These are phyloP conservation scores for Monotropa hypopitys DNA, from an alignment of 179 eudicot species.

Conservation along the genomic window DNA sequence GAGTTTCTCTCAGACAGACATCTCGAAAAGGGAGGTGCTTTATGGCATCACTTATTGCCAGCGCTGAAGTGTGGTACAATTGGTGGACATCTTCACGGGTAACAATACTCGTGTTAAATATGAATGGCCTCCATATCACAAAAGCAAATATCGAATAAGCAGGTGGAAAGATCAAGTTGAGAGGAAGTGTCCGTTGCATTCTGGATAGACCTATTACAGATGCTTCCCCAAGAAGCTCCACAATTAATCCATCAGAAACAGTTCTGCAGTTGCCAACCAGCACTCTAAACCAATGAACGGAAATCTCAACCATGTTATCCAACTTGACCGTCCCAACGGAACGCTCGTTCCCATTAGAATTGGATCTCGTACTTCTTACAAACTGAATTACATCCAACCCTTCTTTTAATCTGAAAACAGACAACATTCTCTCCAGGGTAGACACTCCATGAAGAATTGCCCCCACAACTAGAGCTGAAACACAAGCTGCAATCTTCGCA, in stretches of 20 bases:
- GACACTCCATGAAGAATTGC: conserved; percentile 87
- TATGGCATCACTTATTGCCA: conserved; percentile 58
- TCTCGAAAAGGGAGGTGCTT: conserved; percentile 93
- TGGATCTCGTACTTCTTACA: conserved; percentile 60
- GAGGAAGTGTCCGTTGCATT: conserved; percentile 84
- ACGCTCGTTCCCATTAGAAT: conserved; percentile 75
- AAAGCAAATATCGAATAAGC: conserved; percentile 88
- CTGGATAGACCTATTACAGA: conserved; percentile 72
- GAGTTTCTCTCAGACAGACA: conserved; percentile 65
- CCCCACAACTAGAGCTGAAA: conserved; percentile 76
- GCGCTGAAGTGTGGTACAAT: conserved; percentile 45
- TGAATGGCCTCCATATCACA: conserved; percentile 68
- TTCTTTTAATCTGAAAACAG: conserved; percentile 75
- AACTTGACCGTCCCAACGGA: conserved; percentile 43
- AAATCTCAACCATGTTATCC: conserved; percentile 65
- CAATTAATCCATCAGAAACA: conserved; percentile 72
- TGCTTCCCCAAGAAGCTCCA: conserved; percentile 88
- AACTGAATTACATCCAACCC: conserved; percentile 76
- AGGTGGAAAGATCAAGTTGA: conserved; percentile 70
- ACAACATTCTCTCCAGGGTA: conserved; percentile 85
- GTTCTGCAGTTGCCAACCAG: conserved; percentile 91
- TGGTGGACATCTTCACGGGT: conserved; percentile 60
- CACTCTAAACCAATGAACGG: conserved; percentile 83
- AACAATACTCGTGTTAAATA: conserved; percentile 31
- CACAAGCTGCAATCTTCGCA: conserved; percentile 60